These are phyloP conservation scores for Suillus alpinus DNA, from an alignment of 768 basidiomycete species.

Conservation along the genomic window DNA sequence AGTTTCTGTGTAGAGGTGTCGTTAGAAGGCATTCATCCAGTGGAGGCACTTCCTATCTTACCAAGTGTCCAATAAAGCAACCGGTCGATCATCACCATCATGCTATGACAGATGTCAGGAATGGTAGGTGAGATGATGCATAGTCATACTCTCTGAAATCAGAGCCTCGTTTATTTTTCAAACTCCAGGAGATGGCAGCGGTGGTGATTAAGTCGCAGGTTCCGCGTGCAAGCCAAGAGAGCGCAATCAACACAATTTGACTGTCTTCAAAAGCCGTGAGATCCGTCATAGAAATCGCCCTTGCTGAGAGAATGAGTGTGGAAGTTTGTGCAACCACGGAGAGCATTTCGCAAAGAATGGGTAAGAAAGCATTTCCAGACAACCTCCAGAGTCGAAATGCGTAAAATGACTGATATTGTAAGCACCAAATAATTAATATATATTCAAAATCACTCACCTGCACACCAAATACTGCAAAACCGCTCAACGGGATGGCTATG, in stretches of 20 bases:
- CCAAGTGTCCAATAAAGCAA: not conserved
- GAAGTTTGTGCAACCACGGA: not conserved
- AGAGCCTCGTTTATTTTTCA: not conserved
- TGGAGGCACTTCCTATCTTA: not conserved
- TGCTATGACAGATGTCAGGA: not conserved
- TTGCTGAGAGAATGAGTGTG: not conserved
- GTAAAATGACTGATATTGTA: slow-evolving; percentile 4
- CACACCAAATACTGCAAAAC: not conserved
- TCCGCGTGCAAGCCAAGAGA: not conserved
- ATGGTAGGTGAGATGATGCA: not conserved
- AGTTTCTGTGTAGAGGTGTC: not conserved
- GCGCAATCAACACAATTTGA: not conserved
- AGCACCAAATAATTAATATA: not conserved
- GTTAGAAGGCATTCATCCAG: not conserved
- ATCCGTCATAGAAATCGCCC: not conserved
- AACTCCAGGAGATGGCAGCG: not conserved
- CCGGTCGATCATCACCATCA: not conserved
- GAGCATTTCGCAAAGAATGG: not conserved
- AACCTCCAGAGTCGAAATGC: slow-evolving; percentile 5
- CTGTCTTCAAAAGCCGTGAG: not conserved
- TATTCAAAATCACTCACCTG: not conserved
- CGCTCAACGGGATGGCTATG: not conserved
- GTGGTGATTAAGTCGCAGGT: slow-evolving; percentile 5
- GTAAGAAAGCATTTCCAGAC: not conserved
- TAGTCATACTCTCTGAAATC: not conserved